These are phyloP conservation scores for Dunaliella sp. DNA, from an alignment of 139 green algal species.

Conservation along the genomic window DNA sequence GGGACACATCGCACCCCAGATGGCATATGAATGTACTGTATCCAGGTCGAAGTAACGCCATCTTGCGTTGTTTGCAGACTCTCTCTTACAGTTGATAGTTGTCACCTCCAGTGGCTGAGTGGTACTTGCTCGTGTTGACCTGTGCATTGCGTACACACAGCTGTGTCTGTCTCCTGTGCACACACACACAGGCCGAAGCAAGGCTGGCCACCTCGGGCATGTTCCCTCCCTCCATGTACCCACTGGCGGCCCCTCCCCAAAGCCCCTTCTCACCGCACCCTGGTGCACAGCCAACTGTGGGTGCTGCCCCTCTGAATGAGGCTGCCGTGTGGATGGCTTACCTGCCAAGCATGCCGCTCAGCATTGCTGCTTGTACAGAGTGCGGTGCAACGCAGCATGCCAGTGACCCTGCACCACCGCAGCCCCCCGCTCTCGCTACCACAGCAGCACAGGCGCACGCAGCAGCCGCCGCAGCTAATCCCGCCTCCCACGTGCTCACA, in stretches of 20 bases:
- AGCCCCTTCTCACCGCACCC: neutral
- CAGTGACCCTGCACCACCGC: neutral
- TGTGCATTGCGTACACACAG: no score
- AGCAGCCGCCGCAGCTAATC: neutral
- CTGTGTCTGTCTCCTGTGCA: no score
- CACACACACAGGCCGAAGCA: no score
- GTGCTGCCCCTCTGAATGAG: slow-evolving; percentile 30
- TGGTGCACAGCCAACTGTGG: neutral
- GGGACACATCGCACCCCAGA: no score
- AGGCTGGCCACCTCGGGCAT: neutral
- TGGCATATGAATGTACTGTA: no score
- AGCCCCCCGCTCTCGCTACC: neutral
- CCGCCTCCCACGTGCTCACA: slow-evolving; percentile 5
- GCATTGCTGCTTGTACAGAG: neutral
- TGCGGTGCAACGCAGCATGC: no score
- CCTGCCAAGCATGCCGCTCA: slow-evolving; percentile 13
- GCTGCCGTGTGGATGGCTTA: slow-evolving; percentile 44
- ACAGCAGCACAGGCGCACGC: neutral
- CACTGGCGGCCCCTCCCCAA: neutral
- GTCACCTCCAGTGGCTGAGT: no score
- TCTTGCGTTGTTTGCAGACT: no score
- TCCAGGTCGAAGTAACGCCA: no score
- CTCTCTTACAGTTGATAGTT: no score
- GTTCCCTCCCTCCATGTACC: neutral
- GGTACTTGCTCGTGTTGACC: no score